Conservation (phyloP, 305 asterid species). For the Solanum hybrid region DNA sequence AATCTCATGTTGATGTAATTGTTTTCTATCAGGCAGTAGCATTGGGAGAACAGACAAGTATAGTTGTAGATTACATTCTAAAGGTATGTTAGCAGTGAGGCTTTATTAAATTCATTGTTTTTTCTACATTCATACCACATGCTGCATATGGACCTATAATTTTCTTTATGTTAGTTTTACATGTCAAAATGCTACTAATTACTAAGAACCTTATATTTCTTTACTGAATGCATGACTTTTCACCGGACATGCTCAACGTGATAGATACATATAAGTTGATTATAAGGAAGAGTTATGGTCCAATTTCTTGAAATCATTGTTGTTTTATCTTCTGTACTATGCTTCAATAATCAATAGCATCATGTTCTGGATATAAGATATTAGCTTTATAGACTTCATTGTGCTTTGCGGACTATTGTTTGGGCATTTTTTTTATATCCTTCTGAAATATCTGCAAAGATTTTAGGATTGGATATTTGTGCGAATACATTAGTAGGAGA, state of each 20-base stretch:
- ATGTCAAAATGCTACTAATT: neutral
- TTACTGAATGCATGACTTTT: neutral
- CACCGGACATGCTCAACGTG: neutral
- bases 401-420: neutral
- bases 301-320: neutral
- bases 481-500: slow-evolving; percentile 80
- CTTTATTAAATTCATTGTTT: neutral
- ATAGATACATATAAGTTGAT: neutral
- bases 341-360: neutral
- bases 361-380: neutral
- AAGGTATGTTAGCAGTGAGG: slow-evolving; percentile 39
- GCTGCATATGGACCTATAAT: neutral
- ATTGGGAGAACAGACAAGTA: slow-evolving; percentile 66
- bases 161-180: neutral
- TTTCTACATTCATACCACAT: neutral
- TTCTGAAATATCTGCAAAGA: slow-evolving; percentile 47
- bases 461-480: slow-evolving; percentile 76
- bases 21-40: slow-evolving; percentile 77
- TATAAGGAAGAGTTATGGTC: neutral
- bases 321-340: neutral
- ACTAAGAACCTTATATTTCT: neutral
- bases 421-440: slow-evolving; percentile 10
- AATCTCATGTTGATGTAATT: slow-evolving; percentile 17
- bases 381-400: neutral
- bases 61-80: slow-evolving; percentile 69